These are phyloP conservation scores for Turritis glabra DNA, from an alignment of 345 rosid species.

Conservation along the genomic window DNA sequence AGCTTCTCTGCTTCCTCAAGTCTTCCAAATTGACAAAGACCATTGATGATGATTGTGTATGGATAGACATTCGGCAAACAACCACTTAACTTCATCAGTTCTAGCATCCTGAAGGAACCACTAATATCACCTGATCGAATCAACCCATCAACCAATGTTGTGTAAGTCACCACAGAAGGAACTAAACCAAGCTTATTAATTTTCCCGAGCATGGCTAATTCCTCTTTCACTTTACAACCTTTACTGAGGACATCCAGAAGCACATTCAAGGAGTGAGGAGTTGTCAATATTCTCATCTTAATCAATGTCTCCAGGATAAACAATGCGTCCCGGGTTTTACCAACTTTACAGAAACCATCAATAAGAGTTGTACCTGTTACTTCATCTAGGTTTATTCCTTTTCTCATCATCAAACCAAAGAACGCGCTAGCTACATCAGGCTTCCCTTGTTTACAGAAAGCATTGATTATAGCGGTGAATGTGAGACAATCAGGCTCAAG, in stretches of 20 bases:
- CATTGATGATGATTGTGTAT: constrained; percentile 50
- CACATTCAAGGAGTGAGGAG: constrained; percentile 48
- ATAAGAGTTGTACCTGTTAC: constrained; percentile 49
- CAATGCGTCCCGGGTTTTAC: constrained; percentile 40
- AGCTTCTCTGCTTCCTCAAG: constrained; percentile 46
- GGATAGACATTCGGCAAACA: constrained; percentile 53
- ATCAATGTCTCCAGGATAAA: constrained; percentile 41
- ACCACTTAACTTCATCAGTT: constrained; percentile 45
- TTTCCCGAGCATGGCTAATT: constrained; percentile 48
- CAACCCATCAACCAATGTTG: constrained; percentile 48
- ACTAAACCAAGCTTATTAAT: constrained; percentile 45
- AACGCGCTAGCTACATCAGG: constrained; percentile 41
- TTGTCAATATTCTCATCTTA: constrained; percentile 29
- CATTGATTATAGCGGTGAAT: constrained; percentile 43
- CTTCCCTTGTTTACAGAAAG: constrained; percentile 44
- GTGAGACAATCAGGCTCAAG: constrained; percentile 43
- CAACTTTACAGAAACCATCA: constrained; percentile 48
- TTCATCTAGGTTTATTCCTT: constrained; percentile 47
- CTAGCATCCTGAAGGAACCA: constrained; percentile 35
- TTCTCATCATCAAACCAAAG: constrained; percentile 46
- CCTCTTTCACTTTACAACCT: constrained; percentile 43
- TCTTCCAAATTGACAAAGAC: constrained; percentile 50
- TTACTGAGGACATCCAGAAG: constrained; percentile 49
- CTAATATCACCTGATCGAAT: constrained; percentile 42
- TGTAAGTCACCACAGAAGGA: constrained; percentile 55